A percentile compares a stretch with the other conserved stretches of the same genome.
These are phyloP conservation scores for Xylariaceae sp. DNA, from an alignment of 2,329 filamentous ascomycete species.

Conservation along the genomic window DNA sequence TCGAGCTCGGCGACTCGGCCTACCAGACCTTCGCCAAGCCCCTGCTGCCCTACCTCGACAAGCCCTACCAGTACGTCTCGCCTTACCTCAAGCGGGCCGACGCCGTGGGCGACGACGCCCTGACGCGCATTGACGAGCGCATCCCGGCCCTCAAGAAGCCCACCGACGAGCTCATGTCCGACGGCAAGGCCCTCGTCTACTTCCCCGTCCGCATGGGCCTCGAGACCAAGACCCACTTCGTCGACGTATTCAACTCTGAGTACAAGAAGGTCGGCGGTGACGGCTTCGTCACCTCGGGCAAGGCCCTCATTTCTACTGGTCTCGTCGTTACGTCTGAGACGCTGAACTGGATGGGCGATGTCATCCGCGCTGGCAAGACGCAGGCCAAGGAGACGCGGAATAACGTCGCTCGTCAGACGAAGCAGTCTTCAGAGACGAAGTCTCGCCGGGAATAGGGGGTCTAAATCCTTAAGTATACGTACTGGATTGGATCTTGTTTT, in stretches of 20 bases:
- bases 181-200: slow-evolving; percentile 56
- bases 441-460: no score
- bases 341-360: slow-evolving; percentile 54
- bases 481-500: no score
- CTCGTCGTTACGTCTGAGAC: slow-evolving; percentile 63
- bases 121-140: slow-evolving; percentile 62
- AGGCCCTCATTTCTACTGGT: slow-evolving; percentile 63
- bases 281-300: slow-evolving; percentile 60
- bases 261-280: slow-evolving; percentile 60
- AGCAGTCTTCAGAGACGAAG: no score
- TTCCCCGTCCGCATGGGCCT: slow-evolving; percentile 58
- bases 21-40: slow-evolving; percentile 75
- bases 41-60: slow-evolving; percentile 70
- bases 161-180: slow-evolving; percentile 62
- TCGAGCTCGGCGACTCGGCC: slow-evolving; percentile 67
- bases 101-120: slow-evolving; percentile 64
- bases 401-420: no score
- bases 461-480: no score
- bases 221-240: slow-evolving; percentile 58
- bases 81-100: slow-evolving; percentile 85
- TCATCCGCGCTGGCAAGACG: slow-evolving; percentile 57
- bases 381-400: slow-evolving; percentile 51
- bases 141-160: slow-evolving; percentile 73
- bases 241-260: slow-evolving; percentile 52
- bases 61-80: slow-evolving; percentile 73